These are phyloP conservation scores for Leccinum sublutescens DNA, from an alignment of 768 basidiomycete genomes.

Conservation along the genomic window DNA sequence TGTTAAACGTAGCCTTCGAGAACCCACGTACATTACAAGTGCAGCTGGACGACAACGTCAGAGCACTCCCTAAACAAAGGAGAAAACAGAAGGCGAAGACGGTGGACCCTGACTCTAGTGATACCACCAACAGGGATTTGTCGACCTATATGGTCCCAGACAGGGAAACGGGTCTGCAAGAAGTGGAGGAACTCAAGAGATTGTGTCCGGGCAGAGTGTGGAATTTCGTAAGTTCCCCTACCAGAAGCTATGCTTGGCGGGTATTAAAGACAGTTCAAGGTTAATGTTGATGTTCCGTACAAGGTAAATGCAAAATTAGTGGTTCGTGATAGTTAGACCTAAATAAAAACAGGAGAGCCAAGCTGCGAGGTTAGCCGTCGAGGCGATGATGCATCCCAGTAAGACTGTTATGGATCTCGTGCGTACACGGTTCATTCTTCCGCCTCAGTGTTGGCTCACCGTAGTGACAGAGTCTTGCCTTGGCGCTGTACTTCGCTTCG, in stretches of 20 bases:
- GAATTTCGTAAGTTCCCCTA: conserved; percentile 69
- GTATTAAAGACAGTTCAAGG: conserved; percentile 39
- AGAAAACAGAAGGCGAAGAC: conserved; percentile 32
- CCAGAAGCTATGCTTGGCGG: background rate
- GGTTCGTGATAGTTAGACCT: background rate
- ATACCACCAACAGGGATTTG: conserved; percentile 13
- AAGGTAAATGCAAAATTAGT: conserved; percentile 42
- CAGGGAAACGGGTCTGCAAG: conserved; percentile 74
- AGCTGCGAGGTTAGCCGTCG: conserved; percentile 50
- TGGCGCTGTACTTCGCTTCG: conserved; percentile 93
- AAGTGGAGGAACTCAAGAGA: conserved; percentile 70
- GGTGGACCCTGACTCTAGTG: background rate
- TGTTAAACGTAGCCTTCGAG: conserved; percentile 93
- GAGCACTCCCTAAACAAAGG: conserved; percentile 44
- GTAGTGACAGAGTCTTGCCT: conserved; percentile 71
- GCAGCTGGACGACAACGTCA: conserved; percentile 45
- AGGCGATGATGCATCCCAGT: conserved; percentile 75
- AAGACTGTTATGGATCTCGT: conserved; percentile 92
- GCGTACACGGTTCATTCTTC: conserved; percentile 22
- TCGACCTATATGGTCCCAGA: conserved; percentile 82
- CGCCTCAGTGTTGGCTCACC: conserved; percentile 1
- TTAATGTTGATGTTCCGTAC: conserved; percentile 85
- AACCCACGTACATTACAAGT: conserved; percentile 78
- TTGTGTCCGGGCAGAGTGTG: conserved; percentile 80
- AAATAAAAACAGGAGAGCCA: conserved; percentile 57